Conservation (phyloP, 1,139 yeast genomes). For the Protomyces pachydermus region DNA sequence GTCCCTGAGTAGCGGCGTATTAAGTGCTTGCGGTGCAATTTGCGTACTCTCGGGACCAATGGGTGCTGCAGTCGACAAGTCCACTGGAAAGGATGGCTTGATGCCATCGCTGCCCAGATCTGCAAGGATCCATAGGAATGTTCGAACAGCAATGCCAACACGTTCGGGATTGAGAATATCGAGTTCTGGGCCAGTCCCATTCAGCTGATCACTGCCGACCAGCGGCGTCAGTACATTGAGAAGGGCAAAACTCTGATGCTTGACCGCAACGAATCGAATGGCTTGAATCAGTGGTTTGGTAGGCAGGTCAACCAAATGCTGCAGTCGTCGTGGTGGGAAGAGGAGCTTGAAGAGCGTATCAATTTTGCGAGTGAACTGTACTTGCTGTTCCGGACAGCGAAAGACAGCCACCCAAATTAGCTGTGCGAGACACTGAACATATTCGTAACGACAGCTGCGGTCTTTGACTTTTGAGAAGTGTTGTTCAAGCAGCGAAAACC, state of each 20-base stretch:
- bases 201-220: conserved; percentile 37
- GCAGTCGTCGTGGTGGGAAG: conserved; percentile 60
- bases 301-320: conserved; percentile 63
- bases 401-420: conserved; percentile 85
- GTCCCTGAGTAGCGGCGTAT: neutral
- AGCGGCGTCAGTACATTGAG: conserved; percentile 68
- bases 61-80: neutral
- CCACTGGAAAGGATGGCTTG: conserved; percentile 70
- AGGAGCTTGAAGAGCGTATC: conserved; percentile 54
- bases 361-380: conserved; percentile 70
- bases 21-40: neutral
- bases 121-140: conserved; percentile 64
- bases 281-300: conserved; percentile 65
- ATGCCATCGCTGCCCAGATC: conserved; percentile 52
- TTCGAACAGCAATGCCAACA: conserved; percentile 60
- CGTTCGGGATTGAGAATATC: conserved; percentile 69
- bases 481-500: conserved; percentile 65
- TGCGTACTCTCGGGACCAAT: neutral
- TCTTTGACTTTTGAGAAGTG: conserved; percentile 48
- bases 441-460: conserved; percentile 47
- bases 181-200: conserved; percentile 47
- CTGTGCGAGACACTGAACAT: conserved; percentile 63
- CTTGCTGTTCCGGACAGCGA: conserved; percentile 80
- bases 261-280: conserved; percentile 69
- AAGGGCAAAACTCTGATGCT: conserved; percentile 70